Conservation (phyloP, 2,329 filamentous ascomycete species). For the Phialemonium atrogriseum region DNA sequence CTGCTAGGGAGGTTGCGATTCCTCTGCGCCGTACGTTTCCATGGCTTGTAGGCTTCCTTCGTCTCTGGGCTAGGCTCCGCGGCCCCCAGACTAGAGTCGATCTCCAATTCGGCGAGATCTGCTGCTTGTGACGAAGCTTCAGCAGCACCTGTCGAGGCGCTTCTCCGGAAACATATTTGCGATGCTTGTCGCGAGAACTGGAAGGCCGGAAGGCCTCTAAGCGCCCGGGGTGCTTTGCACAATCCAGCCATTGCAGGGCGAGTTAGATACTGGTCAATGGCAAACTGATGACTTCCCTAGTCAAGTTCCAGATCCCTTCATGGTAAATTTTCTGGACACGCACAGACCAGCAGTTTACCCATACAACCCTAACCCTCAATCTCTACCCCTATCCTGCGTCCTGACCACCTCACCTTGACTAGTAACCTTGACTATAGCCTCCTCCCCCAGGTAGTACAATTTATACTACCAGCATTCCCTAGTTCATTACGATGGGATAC, state of each 20-base stretch:
- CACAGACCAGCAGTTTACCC: no score
- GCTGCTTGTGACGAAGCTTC: conserved; percentile 16
- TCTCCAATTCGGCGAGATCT: conserved; percentile 40
- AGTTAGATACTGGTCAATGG: no score
- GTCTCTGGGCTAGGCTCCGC: conserved; percentile 30
- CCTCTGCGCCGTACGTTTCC: conserved; percentile 25
- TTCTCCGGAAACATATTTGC: conserved; percentile 25
- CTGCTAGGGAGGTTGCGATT: conserved; percentile 35
- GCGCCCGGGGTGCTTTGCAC: conserved; percentile 14
- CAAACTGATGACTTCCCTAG: no score
- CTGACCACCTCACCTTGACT: no score
- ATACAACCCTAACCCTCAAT: no score
- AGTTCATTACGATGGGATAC: no score
- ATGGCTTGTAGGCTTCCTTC: conserved; percentile 31
- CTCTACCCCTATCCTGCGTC: no score
- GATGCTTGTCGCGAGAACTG: conserved; percentile 13
- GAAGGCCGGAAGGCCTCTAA: conserved; percentile 13
- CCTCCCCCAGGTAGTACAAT: no score
- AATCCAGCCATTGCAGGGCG: conserved; percentile 19
- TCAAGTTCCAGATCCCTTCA: no score
- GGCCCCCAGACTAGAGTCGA: conserved; percentile 37
- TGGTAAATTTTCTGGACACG: no score
- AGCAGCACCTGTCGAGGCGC: conserved; percentile 36
- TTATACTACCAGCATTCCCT: no score
- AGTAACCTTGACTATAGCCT: no score